Conservation (phyloP, 2,329 filamentous ascomycete species). For the Talaromyces sp. region DNA sequence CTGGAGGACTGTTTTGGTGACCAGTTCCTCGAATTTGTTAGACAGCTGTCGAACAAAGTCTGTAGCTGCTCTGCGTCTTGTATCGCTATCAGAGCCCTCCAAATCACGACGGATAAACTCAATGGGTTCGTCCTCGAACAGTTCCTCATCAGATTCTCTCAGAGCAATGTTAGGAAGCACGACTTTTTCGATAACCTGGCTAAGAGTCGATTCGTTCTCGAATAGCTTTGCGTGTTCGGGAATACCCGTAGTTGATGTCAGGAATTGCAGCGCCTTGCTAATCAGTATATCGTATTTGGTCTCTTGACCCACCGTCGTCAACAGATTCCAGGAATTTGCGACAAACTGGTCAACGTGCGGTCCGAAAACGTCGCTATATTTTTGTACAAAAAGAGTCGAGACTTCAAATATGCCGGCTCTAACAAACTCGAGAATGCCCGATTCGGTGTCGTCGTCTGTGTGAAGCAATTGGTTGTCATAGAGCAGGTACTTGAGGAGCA, state of each 20-base stretch:
- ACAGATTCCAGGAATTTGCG: slow-evolving; percentile 81
- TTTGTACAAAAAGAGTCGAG: slow-evolving; percentile 84
- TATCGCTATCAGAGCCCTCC: slow-evolving; percentile 94
- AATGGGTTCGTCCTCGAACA: slow-evolving; percentile 98
- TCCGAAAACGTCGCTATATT: slow-evolving; percentile 93
- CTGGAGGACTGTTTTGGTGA: slow-evolving; percentile 79
- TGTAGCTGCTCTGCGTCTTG: slow-evolving; percentile 82
- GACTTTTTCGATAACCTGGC: slow-evolving; percentile 91
- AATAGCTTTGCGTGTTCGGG: slow-evolving; percentile 76
- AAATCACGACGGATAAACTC: slow-evolving; percentile 95
- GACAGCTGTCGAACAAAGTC: slow-evolving; percentile 89
- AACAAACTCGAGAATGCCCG: slow-evolving; percentile 76
- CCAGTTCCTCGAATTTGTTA: slow-evolving; percentile 78
- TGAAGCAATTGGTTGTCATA: slow-evolving; percentile 81
- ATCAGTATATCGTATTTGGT: slow-evolving; percentile 93
- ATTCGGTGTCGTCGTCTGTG: slow-evolving; percentile 85
- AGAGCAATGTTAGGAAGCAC: slow-evolving; percentile 89
- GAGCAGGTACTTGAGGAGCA: slow-evolving; percentile 88
- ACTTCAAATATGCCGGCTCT: slow-evolving; percentile 93
- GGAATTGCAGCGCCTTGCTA: slow-evolving; percentile 88
- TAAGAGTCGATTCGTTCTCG: slow-evolving; percentile 73
- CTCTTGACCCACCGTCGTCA: slow-evolving; percentile 80
- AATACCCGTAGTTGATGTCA: slow-evolving; percentile 81
- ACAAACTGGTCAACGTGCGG: slow-evolving; percentile 78
- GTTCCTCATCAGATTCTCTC: slow-evolving; percentile 87